These are phyloP conservation scores for Myxozyma geophila DNA, from an alignment of 805 yeast genomes.

Conservation along the genomic window DNA sequence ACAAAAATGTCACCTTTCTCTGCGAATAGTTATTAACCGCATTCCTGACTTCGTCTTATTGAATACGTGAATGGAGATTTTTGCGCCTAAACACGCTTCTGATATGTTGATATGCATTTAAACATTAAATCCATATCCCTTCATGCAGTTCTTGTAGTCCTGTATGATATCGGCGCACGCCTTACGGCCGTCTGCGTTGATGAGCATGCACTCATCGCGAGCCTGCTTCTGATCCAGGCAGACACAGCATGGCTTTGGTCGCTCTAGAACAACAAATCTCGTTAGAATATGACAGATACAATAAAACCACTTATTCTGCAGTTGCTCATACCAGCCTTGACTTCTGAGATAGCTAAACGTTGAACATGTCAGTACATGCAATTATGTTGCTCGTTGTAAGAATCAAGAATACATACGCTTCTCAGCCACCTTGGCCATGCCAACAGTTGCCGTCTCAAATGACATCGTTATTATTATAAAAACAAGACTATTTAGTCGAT, in stretches of 20 bases:
- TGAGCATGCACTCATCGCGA: constrained; percentile 85
- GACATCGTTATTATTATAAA: not conserved
- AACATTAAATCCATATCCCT: constrained; percentile 79
- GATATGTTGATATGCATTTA: constrained; percentile 33
- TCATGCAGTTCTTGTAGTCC: constrained; percentile 86
- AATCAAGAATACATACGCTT: not conserved
- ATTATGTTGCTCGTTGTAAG: not conserved
- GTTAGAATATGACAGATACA: not conserved
- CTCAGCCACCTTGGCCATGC: not conserved
- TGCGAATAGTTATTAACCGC: not conserved
- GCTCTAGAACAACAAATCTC: constrained; percentile 38
- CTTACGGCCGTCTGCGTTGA: constrained; percentile 80
- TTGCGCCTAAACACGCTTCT: no score
- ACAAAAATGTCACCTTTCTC: not conserved
- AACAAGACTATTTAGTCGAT: not conserved
- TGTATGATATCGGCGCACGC: constrained; percentile 75
- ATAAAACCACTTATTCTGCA: not conserved
- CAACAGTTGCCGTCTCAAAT: not conserved
- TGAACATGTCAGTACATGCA: not conserved
- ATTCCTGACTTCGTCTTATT: no score
- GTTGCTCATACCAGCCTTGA: constrained; percentile 10
- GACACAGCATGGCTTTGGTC: constrained; percentile 97
- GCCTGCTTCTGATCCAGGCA: constrained; percentile 80
- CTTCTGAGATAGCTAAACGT: constrained; percentile 1
- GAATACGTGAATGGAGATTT: no score